Conservation (phyloP, 2,329 filamentous ascomycete species). For the Clonostachys sp. region DNA sequence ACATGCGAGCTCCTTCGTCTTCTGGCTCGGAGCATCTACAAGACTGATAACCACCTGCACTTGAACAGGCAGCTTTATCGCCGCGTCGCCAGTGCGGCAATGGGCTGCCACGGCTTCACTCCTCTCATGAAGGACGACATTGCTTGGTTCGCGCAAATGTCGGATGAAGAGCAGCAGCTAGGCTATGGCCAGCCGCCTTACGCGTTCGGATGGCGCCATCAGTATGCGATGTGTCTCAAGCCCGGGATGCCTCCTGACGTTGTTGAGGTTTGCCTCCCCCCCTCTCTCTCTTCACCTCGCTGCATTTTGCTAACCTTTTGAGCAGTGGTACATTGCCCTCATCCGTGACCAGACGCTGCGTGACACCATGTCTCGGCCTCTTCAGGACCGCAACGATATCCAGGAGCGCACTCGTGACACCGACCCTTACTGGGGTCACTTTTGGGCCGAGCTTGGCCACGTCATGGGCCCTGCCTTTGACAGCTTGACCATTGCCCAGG, state of each 20-base stretch:
- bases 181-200: slow-evolving; percentile 42
- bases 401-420: slow-evolving; percentile 22
- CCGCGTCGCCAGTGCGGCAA: slow-evolving; percentile 45
- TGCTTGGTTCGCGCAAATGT: slow-evolving; percentile 16
- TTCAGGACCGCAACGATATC: slow-evolving; percentile 34
- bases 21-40: slow-evolving; percentile 35
- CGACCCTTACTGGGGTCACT: slow-evolving; percentile 46
- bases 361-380: slow-evolving; percentile 28
- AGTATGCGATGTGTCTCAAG: slow-evolving; percentile 47
- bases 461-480: slow-evolving; percentile 36
- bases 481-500: slow-evolving; percentile 39
- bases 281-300: not conserved
- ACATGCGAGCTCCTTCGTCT: slow-evolving; percentile 42
- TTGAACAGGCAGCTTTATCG: slow-evolving; percentile 48
- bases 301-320: not conserved
- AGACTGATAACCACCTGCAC: slow-evolving; percentile 30
- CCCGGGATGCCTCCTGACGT: slow-evolving; percentile 43
- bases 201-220: slow-evolving; percentile 43
- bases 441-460: slow-evolving; percentile 42
- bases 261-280: slow-evolving; percentile 40
- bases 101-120: slow-evolving; percentile 58
- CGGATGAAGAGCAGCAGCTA: slow-evolving; percentile 7
- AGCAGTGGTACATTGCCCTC: slow-evolving; percentile 51
- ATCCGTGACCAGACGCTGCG: slow-evolving; percentile 48
- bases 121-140: slow-evolving; percentile 58